Conservation (phyloP, 1,284 basidiomycete genomes). For the Phylloporus sp. region DNA sequence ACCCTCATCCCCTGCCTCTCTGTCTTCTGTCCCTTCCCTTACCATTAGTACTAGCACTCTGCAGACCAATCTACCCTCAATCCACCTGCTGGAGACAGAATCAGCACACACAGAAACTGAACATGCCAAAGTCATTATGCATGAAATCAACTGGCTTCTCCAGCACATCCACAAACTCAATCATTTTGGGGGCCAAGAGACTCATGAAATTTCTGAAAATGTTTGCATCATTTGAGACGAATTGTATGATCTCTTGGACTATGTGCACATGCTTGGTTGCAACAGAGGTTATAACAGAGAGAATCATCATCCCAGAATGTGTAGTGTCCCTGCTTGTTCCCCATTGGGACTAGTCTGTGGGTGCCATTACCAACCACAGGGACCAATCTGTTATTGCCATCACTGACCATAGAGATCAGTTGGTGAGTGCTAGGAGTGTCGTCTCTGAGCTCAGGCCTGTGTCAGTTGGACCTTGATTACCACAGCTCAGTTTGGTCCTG, state of each 20-base stretch:
- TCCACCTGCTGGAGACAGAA: slow-evolving; percentile 62
- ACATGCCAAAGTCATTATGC: slow-evolving; percentile 55
- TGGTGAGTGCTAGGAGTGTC: slow-evolving; percentile 47
- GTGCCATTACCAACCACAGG: slow-evolving; percentile 34
- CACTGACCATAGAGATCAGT: slow-evolving; percentile 45
- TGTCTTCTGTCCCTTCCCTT: slow-evolving; percentile 49
- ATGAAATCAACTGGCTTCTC: slow-evolving; percentile 73
- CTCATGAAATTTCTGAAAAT: slow-evolving; percentile 65
- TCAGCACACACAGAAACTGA: slow-evolving; percentile 37
- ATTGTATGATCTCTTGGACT: slow-evolving; percentile 63
- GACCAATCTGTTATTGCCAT: slow-evolving; percentile 46
- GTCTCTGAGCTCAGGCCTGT: slow-evolving; percentile 33
- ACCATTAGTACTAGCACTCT: slow-evolving; percentile 72
- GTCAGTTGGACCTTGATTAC: slow-evolving; percentile 38
- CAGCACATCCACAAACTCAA: slow-evolving; percentile 72
- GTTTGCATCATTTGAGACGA: slow-evolving; percentile 69
- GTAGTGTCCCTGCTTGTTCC: slow-evolving; percentile 38
- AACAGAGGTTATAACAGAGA: slow-evolving; percentile 21
- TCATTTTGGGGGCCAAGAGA: slow-evolving; percentile 64
- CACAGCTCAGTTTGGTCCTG: slow-evolving; percentile 27
- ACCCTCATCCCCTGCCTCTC: slow-evolving; percentile 41
- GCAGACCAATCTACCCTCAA: slow-evolving; percentile 64
- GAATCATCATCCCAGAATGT: slow-evolving; percentile 21
- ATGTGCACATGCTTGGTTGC: slow-evolving; percentile 39
- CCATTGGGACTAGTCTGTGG: slow-evolving; percentile 53